A percentile compares a stretch with the other conserved stretches of the same genome.
These are phyloP conservation scores for Staphylotrichum longicolle DNA, from an alignment of 495 filamentous ascomycete species.

Conservation along the genomic window DNA sequence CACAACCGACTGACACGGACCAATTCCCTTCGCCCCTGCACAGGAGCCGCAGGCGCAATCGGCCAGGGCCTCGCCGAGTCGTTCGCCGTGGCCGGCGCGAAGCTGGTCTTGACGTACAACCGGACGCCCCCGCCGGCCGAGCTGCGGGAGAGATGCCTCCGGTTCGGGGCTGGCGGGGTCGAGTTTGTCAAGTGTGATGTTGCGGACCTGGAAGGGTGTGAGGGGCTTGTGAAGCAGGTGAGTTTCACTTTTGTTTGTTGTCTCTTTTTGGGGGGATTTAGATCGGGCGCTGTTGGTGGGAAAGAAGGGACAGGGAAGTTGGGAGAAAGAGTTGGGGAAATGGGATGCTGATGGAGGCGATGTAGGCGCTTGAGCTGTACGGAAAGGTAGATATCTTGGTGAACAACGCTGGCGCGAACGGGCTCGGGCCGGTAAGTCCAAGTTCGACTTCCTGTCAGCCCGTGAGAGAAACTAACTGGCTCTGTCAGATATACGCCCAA, in stretches of 20 bases:
- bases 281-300: too few relatives aligned
- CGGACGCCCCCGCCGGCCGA: conserved; percentile 28
- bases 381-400: conserved; percentile 32
- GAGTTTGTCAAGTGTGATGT: conserved; percentile 33
- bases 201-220: conserved; percentile 28
- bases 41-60: conserved; percentile 34
- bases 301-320: too few relatives aligned
- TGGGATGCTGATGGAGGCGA: too few relatives aligned
- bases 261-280: background rate
- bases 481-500: conserved; percentile 27
- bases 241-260: background rate
- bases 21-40: too few relatives aligned
- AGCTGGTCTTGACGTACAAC: conserved; percentile 38
- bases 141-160: conserved; percentile 25
- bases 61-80: conserved; percentile 35
- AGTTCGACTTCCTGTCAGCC: background rate
- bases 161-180: conserved; percentile 28
- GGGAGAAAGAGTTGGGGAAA: background rate
- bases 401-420: conserved; percentile 39
- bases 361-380: conserved; percentile 19
- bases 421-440: conserved; percentile 21
- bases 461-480: background rate
- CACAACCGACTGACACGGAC: too few relatives aligned
- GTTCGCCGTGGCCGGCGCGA: conserved; percentile 37
- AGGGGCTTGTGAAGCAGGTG: conserved; percentile 30